A percentile compares a stretch with the other conserved stretches of the same genome.
phyloP scores from a whole-genome alignment of 1,284 basidiomycete species.

The Polyporus tsugae region DNA sequence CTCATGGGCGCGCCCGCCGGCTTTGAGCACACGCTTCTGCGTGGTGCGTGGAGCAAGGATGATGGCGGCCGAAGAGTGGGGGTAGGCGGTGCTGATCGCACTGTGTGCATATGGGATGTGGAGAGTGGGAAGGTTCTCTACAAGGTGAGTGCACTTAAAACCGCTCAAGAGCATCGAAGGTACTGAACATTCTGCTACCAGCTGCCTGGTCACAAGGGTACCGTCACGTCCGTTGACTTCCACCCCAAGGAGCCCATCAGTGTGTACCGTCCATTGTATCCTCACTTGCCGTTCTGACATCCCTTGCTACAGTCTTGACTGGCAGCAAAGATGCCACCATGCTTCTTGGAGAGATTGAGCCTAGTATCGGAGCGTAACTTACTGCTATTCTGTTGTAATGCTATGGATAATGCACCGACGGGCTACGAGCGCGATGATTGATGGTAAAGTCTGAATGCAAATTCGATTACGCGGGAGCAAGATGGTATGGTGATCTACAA shows the following conservation, averaged over 20 bases:
- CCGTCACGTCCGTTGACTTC: constrained; percentile 90
- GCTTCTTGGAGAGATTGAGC: constrained; percentile 89
- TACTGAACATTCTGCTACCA: constrained; percentile 40
- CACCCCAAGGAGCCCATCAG: constrained; percentile 94
- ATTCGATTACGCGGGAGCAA: constrained; percentile 1
- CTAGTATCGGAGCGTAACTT: constrained; percentile 39
- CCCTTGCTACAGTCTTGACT: constrained; percentile 68
- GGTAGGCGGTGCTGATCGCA: constrained; percentile 83
- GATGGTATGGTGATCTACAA: constrained; percentile 8
- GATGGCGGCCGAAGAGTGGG: constrained; percentile 78
- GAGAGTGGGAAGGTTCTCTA: constrained; percentile 86
- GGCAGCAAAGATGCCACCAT: constrained; percentile 90
- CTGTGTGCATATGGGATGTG: constrained; percentile 94
- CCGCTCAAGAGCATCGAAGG: not conserved
- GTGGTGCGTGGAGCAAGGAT: constrained; percentile 84
- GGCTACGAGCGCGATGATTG: not conserved
- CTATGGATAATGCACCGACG: not conserved
- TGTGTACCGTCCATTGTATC: constrained; percentile 46
- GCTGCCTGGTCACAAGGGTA: constrained; percentile 94
- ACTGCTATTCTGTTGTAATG: constrained; percentile 16
- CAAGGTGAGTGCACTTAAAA: constrained; percentile 63
- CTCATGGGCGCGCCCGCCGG: constrained; percentile 89
- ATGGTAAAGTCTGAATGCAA: not conserved
- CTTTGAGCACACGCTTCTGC: constrained; percentile 85
- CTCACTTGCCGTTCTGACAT: constrained; percentile 17